Conservation (phyloP, 495 filamentous ascomycete species). For the Xylaria sp. region DNA sequence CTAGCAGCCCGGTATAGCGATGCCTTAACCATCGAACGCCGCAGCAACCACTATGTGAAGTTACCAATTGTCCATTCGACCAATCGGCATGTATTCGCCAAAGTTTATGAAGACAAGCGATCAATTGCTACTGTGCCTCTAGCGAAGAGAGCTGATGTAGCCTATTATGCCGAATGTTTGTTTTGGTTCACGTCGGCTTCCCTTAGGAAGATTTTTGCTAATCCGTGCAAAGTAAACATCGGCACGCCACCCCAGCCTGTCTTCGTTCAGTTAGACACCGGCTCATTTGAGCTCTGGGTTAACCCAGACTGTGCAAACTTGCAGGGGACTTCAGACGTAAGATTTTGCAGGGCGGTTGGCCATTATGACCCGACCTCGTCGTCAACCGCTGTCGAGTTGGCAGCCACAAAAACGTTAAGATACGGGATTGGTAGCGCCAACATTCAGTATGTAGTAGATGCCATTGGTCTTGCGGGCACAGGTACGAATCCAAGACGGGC, state of each 20-base stretch:
- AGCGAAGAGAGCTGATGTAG: conserved; percentile 56
- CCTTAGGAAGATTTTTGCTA: conserved; percentile 24
- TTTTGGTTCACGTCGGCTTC: conserved; percentile 16
- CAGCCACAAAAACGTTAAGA: conserved; percentile 42
- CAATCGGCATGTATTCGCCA: conserved; percentile 48
- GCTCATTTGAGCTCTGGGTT: conserved; percentile 60
- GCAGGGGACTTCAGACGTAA: conserved; percentile 40
- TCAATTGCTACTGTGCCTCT: conserved; percentile 50
- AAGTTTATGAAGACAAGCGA: conserved; percentile 41
- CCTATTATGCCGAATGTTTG: conserved; percentile 56
- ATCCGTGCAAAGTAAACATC: conserved; percentile 50
- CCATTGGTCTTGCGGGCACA: conserved; percentile 48
- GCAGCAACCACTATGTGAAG: conserved; percentile 46
- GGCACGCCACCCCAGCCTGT: conserved; percentile 55
- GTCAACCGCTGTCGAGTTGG: conserved; percentile 41
- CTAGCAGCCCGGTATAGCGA: conserved; percentile 38
- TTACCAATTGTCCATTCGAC: conserved; percentile 56
- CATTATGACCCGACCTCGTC: conserved; percentile 49
- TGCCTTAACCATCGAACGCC: conserved; percentile 36
- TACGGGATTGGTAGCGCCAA: conserved; percentile 56
- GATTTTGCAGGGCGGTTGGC: conserved; percentile 52
- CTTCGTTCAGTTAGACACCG: conserved; percentile 58
- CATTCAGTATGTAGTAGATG: conserved; percentile 54
- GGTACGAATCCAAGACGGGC: conserved; percentile 20
- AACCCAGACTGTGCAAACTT: conserved; percentile 55